Evolutionary conservation across 768 basidiomycete genomes (phyloP), one percentile per base, ranked within the genome.

Genomic region (Boletus sp.): DNA sequence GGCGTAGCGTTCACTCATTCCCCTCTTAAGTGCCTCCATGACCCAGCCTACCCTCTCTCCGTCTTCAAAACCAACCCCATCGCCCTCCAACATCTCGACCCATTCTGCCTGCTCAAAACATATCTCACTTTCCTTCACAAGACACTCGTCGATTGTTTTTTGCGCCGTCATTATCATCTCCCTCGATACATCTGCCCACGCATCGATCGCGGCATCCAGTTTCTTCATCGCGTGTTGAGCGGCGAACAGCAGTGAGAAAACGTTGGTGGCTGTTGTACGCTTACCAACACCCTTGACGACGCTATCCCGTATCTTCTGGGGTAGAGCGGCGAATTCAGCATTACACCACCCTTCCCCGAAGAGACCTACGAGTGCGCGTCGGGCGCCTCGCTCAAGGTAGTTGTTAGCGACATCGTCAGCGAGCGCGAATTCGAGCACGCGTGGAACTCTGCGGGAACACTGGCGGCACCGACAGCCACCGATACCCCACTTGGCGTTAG

Each of bases 281-380:
- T 85, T 87, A 17, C 77, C 77, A 0, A 97, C 76, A 5, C 88
- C 89, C 54, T 84, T 84, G n/a, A 94, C 72, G 8, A 95, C 73
- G 14, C 73, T 74, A 23, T 88, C 84, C 37, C 88, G 80, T 19
- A 83, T 77, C 58, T 85, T 85, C 52, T 77, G 78, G 3, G 84
- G 77, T 2, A 96, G 76, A 0, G 72, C 70, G 0, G 89, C 89
- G 61, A 98, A 90, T 51, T 97, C 93, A 35, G 80, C 69, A 0
- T 82, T 87, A 69, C 84, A 87, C 95, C 94, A 97, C 3, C 89
- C 88, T 58, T 92, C 89, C 5, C 92, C 93, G 64, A 91, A 98
- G 30, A 91, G 78, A 0, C 86, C 85, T 0, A 94, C 85, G 7
- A 98, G 75, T 13, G 88, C 90, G 6, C 85, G 77, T 13, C 89